phyloP scores from a whole-genome alignment of 2,329 filamentous ascomycete genomes.

The Macroventuria anomochaeta region DNA sequence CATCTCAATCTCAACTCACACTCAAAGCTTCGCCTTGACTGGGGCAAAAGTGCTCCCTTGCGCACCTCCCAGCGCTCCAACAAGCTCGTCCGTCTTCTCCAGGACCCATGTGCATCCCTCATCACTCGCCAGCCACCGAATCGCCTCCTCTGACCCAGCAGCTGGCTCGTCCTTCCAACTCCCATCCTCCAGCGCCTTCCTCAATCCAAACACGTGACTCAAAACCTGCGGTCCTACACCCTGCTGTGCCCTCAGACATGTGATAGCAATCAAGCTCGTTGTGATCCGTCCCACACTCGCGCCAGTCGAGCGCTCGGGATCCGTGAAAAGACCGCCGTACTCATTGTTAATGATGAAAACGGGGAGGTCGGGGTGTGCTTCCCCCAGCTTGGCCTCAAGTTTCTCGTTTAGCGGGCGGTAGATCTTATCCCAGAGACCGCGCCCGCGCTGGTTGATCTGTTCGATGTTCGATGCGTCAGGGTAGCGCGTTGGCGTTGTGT shows the following conservation, averaged over 20 bases:
- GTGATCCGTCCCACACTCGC: slow-evolving; percentile 70
- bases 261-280: slow-evolving; percentile 75
- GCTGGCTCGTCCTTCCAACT: slow-evolving; percentile 57
- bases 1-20: neutral
- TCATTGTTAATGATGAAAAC: slow-evolving; percentile 78
- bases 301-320: slow-evolving; percentile 61
- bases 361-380: slow-evolving; percentile 81
- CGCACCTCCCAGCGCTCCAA: slow-evolving; percentile 48
- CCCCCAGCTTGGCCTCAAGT: slow-evolving; percentile 71
- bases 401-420: slow-evolving; percentile 78
- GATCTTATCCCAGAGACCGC: slow-evolving; percentile 74
- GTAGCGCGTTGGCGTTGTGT: slow-evolving; percentile 62
- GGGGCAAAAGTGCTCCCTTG: slow-evolving; percentile 42
- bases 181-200: slow-evolving; percentile 77
- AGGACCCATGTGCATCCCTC: slow-evolving; percentile 70
- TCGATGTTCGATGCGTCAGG: slow-evolving; percentile 58
- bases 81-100: slow-evolving; percentile 66
- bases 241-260: slow-evolving; percentile 78
- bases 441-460: slow-evolving; percentile 64
- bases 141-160: slow-evolving; percentile 60
- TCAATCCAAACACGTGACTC: slow-evolving; percentile 79
- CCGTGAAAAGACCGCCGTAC: slow-evolving; percentile 75
- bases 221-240: slow-evolving; percentile 83
- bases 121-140: slow-evolving; percentile 68
- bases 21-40: slow-evolving; percentile 36